Evolutionary conservation across 2,329 filamentous ascomycete species (phyloP).

Genomic region (Pyrenophora teres): DNA sequence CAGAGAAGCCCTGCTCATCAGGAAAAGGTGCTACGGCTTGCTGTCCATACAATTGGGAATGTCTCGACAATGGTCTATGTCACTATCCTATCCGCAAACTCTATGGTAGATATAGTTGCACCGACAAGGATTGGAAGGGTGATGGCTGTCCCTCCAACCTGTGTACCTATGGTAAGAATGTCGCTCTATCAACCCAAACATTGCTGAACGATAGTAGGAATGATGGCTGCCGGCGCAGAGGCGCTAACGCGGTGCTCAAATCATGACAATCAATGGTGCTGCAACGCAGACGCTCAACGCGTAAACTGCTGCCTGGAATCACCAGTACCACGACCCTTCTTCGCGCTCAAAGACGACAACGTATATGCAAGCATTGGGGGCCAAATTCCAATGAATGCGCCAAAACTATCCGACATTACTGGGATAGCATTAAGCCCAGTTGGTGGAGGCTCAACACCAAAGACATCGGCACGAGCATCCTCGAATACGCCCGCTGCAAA

Average conservation of each 20-base stretch:
- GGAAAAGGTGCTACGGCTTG: conserved; percentile 38
- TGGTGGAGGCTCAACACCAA: conserved; percentile 10
- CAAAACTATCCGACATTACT: conserved; percentile 33
- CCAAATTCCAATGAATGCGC: conserved; percentile 22
- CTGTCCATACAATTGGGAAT: conserved; percentile 45
- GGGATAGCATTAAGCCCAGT: conserved; percentile 21
- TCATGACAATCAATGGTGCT: conserved; percentile 45
- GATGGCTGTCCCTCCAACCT: conserved; percentile 40
- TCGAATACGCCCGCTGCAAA: conserved; percentile 7
- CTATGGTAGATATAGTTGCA: conserved; percentile 44
- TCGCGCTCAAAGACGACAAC: conserved; percentile 36
- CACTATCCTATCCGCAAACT: conserved; percentile 33
- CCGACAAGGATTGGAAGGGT: conserved; percentile 42
- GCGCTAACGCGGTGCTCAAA: conserved; percentile 39
- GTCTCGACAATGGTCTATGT: conserved; percentile 47
- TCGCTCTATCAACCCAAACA: too few species aligned
- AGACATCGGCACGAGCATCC: not conserved
- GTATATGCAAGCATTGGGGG: conserved; percentile 42
- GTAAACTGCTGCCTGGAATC: conserved; percentile 43
- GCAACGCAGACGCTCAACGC: conserved; percentile 34
- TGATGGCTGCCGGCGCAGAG: conserved; percentile 35
- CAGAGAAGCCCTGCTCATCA: conserved; percentile 43
- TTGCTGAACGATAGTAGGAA: conserved; percentile 21
- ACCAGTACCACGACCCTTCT: conserved; percentile 40
- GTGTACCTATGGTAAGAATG: conserved; percentile 40